A percentile compares a stretch with the other conserved stretches of the same genome.
Evolutionary conservation across 2,329 filamentous ascomycete species (phyloP).

Genomic region (Zasmidium angulare): DNA sequence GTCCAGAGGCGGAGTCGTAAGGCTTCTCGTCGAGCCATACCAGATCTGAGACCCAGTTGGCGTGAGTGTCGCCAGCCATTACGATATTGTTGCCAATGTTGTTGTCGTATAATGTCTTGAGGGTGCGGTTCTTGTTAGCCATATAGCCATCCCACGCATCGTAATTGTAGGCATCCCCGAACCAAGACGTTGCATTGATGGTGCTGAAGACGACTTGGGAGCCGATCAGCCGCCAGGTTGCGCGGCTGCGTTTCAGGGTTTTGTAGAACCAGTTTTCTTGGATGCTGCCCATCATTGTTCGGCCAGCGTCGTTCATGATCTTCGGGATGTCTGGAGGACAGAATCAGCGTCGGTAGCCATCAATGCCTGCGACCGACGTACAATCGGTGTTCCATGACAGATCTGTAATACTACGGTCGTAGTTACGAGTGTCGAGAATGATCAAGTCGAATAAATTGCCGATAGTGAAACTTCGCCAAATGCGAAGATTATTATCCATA

Average conservation of each 20-base stretch:
- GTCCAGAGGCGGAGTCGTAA: constrained; percentile 41
- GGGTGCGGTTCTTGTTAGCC: constrained; percentile 68
- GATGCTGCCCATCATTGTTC: constrained; percentile 27
- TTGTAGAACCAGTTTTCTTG: constrained; percentile 54
- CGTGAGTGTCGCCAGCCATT: constrained; percentile 68
- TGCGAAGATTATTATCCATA: constrained; percentile 45
- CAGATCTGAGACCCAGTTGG: constrained; percentile 53
- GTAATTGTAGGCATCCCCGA: constrained; percentile 47
- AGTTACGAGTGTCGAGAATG: constrained; percentile 46
- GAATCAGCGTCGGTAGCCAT: constrained; percentile 2
- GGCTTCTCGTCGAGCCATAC: constrained; percentile 41
- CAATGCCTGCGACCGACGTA: background rate
- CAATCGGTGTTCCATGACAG: constrained; percentile 26
- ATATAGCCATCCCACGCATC: constrained; percentile 66
- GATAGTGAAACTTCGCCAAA: constrained; percentile 44
- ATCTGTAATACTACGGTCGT: constrained; percentile 45
- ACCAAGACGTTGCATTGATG: constrained; percentile 44
- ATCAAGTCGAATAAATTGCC: constrained; percentile 44
- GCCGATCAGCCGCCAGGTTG: constrained; percentile 68
- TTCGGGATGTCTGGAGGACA: constrained; percentile 15
- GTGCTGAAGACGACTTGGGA: constrained; percentile 67
- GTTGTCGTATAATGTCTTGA: constrained; percentile 60
- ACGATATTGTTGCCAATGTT: constrained; percentile 70
- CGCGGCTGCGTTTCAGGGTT: constrained; percentile 48
- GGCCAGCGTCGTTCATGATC: constrained; percentile 31